A percentile compares a stretch with the other conserved stretches of the same genome.
These are phyloP conservation scores for Bullera alba DNA, from an alignment of 768 basidiomycete species.

Conservation along the genomic window DNA sequence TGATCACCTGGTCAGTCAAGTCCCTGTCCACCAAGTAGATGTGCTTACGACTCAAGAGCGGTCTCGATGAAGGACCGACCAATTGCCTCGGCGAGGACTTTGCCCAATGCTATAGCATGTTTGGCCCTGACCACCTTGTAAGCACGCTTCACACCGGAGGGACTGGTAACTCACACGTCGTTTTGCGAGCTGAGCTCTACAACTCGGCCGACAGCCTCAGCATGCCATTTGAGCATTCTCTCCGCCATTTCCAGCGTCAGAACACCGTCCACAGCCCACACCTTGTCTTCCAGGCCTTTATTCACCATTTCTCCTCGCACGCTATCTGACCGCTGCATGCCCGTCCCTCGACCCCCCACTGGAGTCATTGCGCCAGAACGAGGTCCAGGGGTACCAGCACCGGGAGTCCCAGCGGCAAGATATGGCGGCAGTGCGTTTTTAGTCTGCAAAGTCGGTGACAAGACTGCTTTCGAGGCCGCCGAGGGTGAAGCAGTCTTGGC, in stretches of 20 bases:
- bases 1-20: slow-evolving; percentile 36
- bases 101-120: slow-evolving; percentile 73
- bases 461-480: neutral
- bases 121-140: slow-evolving; percentile 59
- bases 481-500: slow-evolving; percentile 14
- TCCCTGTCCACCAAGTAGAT: neutral
- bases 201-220: slow-evolving; percentile 89
- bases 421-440: slow-evolving; percentile 44
- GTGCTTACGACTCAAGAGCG: slow-evolving; percentile 80
- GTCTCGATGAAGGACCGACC: slow-evolving; percentile 77
- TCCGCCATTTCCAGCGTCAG: slow-evolving; percentile 71
- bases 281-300: slow-evolving; percentile 56
- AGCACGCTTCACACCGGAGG: neutral
- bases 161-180: slow-evolving; percentile 64
- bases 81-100: slow-evolving; percentile 78
- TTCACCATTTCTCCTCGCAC: slow-evolving; percentile 19
- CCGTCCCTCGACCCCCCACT: slow-evolving; percentile 6
- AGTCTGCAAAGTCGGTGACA: neutral
- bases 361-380: slow-evolving; percentile 7
- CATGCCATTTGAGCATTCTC: slow-evolving; percentile 94
- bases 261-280: slow-evolving; percentile 73
- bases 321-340: slow-evolving; percentile 15
- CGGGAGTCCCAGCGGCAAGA: slow-evolving; percentile 65
- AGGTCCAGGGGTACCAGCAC: neutral
- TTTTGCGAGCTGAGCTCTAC: slow-evolving; percentile 74